These are phyloP conservation scores for Saprolegnia diclina DNA, from an alignment of 352 stramenopile species.

Conservation along the genomic window DNA sequence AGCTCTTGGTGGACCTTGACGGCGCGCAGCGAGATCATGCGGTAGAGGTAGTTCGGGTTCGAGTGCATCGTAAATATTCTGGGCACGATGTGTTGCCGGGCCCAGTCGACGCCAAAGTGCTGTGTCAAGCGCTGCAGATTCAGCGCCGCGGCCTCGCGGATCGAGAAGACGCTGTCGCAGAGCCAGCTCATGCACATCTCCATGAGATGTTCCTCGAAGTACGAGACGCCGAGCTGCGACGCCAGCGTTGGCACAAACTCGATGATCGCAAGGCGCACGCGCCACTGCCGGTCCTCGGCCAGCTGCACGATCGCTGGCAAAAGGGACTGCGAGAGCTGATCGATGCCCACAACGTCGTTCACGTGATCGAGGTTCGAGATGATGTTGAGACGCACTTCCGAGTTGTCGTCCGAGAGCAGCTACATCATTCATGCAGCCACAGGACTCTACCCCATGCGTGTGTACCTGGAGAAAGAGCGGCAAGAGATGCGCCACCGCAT, in stretches of 20 bases:
- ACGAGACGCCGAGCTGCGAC: constrained; percentile 91
- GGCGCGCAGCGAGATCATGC: constrained; percentile 88
- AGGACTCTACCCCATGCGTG: constrained; percentile 2
- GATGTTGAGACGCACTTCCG: constrained; percentile 97
- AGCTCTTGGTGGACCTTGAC: constrained; percentile 59
- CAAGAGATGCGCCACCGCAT: constrained; percentile 92
- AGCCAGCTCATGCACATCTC: constrained; percentile 96
- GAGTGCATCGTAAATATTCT: constrained; percentile 90
- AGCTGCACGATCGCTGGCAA: constrained; percentile 97
- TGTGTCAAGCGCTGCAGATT: constrained; percentile 94
- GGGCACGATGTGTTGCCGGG: constrained; percentile 90
- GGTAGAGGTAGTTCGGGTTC: constrained; percentile 92
- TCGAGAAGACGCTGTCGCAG: constrained; percentile 95
- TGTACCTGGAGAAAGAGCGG: constrained; percentile 90
- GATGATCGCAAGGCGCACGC: constrained; percentile 97
- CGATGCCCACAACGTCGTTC: constrained; percentile 96
- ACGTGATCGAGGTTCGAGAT: constrained; percentile 96
- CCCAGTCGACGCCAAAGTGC: constrained; percentile 96
- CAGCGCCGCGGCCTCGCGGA: constrained; percentile 93
- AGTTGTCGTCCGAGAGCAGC: constrained; percentile 95
- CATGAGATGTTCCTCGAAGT: constrained; percentile 95
- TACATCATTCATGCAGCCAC: constrained; percentile 27
- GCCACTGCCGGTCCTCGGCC: constrained; percentile 98
- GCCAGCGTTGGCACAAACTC: constrained; percentile 97
- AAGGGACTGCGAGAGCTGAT: constrained; percentile 95